These are phyloP conservation scores for Saprolegnia parasitica DNA, from an alignment of 352 stramenopile genomes.

Conservation along the genomic window DNA sequence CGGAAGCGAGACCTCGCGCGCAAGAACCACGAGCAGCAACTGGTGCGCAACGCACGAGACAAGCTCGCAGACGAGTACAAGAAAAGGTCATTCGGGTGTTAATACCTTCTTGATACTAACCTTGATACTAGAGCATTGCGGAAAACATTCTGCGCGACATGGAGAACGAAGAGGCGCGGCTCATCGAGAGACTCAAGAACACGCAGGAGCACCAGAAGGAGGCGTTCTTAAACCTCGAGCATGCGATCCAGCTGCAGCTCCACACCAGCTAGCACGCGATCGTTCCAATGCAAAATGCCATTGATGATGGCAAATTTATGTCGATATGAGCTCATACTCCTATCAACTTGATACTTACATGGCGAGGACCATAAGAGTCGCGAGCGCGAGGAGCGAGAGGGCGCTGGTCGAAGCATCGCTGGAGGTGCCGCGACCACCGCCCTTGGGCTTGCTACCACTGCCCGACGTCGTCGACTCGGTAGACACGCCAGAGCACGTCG, in stretches of 20 bases:
- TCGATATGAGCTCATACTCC: not conserved
- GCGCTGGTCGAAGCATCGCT: not conserved
- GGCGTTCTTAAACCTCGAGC: slow-evolving; percentile 62
- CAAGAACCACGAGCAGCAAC: slow-evolving; percentile 51
- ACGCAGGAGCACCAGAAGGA: slow-evolving; percentile 62
- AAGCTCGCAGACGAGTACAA: slow-evolving; percentile 52
- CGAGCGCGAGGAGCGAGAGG: not conserved
- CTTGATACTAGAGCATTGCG: slow-evolving; percentile 32
- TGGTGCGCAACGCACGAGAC: slow-evolving; percentile 44
- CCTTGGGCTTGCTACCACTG: not conserved
- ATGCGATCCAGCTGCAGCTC: slow-evolving; percentile 43
- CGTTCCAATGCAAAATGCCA: too few species aligned
- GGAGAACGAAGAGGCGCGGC: slow-evolving; percentile 50
- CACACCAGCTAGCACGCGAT: not conserved
- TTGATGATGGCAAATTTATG: not conserved
- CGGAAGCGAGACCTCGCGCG: slow-evolving; percentile 39
- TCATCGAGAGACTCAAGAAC: slow-evolving; percentile 57
- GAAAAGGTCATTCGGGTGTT: slow-evolving; percentile 34
- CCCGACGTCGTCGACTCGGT: not conserved
- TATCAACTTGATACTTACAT: not conserved
- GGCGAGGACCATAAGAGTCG: not conserved
- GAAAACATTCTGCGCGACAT: slow-evolving; percentile 63
- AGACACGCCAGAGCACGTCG: not conserved
- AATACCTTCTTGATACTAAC: not conserved
- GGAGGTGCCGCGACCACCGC: not conserved